A percentile compares a stretch with the other conserved stretches of the same genome.
Evolutionary conservation across 148 eudicot species (phyloP).

Genomic region (Persicaria maculosa): DNA sequence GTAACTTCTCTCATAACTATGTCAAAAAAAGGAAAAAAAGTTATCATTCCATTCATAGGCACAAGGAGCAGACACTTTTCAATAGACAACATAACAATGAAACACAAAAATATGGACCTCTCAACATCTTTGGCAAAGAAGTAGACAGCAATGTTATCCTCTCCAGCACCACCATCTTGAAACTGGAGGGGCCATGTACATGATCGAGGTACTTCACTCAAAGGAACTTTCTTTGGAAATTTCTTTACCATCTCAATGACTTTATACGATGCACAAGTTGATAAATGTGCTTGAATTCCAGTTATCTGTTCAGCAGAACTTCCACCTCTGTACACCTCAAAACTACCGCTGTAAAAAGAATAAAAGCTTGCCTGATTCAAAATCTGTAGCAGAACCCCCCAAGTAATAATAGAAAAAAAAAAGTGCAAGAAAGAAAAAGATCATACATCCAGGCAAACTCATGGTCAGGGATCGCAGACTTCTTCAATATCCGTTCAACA

Average conservation of each 20-base stretch:
- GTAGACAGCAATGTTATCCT: constrained; percentile 75
- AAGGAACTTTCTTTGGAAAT: constrained; percentile 45
- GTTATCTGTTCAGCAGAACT: constrained; percentile 36
- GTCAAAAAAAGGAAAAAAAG: constrained; percentile 14
- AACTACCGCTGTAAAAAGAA: constrained; percentile 63
- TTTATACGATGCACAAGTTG: constrained; percentile 65
- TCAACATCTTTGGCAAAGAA: constrained; percentile 85
- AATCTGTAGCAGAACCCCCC: neutral
- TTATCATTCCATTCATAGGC: neutral
- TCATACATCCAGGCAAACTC: constrained; percentile 91
- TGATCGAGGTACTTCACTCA: constrained; percentile 67
- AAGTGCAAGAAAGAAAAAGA: constrained; percentile 16
- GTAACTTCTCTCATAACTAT: constrained; percentile 79
- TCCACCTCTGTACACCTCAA: constrained; percentile 66
- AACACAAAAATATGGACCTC: constrained; percentile 37
- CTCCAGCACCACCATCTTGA: constrained; percentile 57
- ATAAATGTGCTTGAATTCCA: constrained; percentile 90
- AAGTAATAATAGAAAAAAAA: neutral
- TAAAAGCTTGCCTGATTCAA: constrained; percentile 10
- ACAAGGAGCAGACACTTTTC: neutral
- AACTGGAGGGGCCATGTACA: constrained; percentile 86
- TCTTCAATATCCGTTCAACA: constrained; percentile 33
- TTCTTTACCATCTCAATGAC: constrained; percentile 65
- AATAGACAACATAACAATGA: neutral
- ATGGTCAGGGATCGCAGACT: constrained; percentile 65